Evolutionary conservation across 2,329 filamentous ascomycete species (phyloP), one percentile per base, ranked within the genome.

Genomic region (Conoideocrella luteorostrata): DNA sequence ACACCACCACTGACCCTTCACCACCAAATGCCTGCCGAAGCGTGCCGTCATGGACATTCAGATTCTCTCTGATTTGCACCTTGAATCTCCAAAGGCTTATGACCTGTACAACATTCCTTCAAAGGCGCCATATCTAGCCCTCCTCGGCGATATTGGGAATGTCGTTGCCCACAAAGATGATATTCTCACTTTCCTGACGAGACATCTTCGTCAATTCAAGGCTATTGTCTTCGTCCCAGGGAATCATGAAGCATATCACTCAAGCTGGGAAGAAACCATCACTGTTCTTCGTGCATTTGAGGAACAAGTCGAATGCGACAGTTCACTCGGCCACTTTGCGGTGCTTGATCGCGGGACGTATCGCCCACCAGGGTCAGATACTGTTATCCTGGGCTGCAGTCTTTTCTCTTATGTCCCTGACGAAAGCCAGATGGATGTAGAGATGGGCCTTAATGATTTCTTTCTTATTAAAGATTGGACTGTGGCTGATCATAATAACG

Each of bases 131-230:
- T 67, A 71, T 45, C 64, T 82, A 2, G 76, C 74, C 0, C 64
- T 82, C 0, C 64, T 80, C 0, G 77, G 78, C 18, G 75, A 80
- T 49, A 74, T 81, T 40, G 77, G 76, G 36, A 67, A 68, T 44
- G 40, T 65, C 18, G 51, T 45, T 2, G 47, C 60, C 7, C 63
- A 71, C 46, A 63, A 71, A 33, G 52, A 64, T 12, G 65, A 68
- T 1, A 68, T 23, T 21, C 32, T 70, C 26, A 42, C 26, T 1
- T 81, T 80, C 50, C 55, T 80, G 9, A 61, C 55, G 11, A 52
- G 49, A 3, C 75, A 79, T 50, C 66, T 80, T 3, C 24, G 30
- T 2, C 58, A 67, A 6, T 81, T 79, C 50, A 55, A 60, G 5
- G 55, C 62, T 2, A 70, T 81, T 2, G 66, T 81, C 32, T 64